Conservation (phyloP, 208 protist genomes). For the Trypanosoma brucei region DNA sequence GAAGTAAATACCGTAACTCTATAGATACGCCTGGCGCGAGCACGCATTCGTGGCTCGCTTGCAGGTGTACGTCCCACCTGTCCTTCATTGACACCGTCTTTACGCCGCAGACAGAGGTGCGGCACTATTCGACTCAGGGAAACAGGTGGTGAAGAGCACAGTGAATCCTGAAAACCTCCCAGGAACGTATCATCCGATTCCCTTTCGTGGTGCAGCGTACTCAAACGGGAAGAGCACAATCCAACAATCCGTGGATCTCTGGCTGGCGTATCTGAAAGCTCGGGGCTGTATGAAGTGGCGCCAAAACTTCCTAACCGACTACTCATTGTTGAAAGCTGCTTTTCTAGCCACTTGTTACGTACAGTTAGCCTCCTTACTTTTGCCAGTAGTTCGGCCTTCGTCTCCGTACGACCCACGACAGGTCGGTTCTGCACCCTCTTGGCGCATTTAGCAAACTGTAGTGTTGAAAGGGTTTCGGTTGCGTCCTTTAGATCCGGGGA, state of each 20-base stretch:
- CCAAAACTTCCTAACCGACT: neutral
- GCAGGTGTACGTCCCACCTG: neutral
- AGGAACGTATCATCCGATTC: neutral
- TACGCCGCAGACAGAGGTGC: neutral
- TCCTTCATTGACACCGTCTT: neutral
- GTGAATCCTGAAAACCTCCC: neutral
- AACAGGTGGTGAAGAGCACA: neutral
- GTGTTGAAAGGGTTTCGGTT: constrained; percentile 70
- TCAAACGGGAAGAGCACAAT: neutral
- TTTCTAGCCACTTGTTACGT: constrained; percentile 54
- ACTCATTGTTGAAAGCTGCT: constrained; percentile 21
- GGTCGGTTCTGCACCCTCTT: constrained; percentile 41
- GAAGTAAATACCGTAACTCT: neutral
- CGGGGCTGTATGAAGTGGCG: neutral
- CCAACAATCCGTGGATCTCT: neutral
- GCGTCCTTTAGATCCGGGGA: constrained; percentile 50
- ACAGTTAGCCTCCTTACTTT: constrained; percentile 22
- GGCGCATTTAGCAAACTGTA: constrained; percentile 76
- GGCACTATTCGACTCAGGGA: neutral
- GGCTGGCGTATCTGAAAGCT: neutral
- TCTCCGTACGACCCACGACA: constrained; percentile 30
- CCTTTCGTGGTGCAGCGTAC: neutral
- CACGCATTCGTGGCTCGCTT: neutral
- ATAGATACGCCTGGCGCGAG: neutral
- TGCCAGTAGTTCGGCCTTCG: constrained; percentile 12